Conservation (phyloP, 495 filamentous ascomycete genomes). For the Amphirosellinia nigrospora region DNA sequence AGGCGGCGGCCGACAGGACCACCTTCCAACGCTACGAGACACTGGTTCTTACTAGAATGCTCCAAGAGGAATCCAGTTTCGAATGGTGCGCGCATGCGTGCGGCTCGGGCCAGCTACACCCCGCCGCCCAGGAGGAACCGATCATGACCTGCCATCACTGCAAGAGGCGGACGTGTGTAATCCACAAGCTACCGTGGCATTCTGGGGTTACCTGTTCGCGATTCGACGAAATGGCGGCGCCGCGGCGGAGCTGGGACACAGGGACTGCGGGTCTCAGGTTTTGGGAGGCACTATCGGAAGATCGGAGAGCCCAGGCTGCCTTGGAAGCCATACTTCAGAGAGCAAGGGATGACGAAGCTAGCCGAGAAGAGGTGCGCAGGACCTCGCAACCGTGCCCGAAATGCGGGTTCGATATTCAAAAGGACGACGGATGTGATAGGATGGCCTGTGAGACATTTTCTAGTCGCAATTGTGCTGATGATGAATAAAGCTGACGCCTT, state of each 20-base stretch:
- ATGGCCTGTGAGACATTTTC: background rate
- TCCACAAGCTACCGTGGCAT: background rate
- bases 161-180: background rate
- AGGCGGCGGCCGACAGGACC: background rate
- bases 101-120: slow-evolving; percentile 8
- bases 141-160: slow-evolving; percentile 5
- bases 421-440: background rate
- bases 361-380: background rate
- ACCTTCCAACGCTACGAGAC: background rate
- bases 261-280: background rate
- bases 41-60: background rate
- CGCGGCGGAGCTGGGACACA: background rate
- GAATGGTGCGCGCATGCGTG: slow-evolving; percentile 7
- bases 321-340: background rate
- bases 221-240: background rate
- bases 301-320: background rate
- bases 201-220: background rate
- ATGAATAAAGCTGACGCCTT: background rate
- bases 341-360: slow-evolving; percentile 1
- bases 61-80: background rate
- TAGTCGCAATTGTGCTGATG: background rate
- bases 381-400: background rate
- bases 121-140: background rate
- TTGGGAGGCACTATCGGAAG: background rate
- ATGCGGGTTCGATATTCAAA: background rate